A percentile compares a stretch with the other conserved stretches of the same genome.
Conservation (phyloP, 306 rosid genomes). For the Pyrus communis region DNA sequence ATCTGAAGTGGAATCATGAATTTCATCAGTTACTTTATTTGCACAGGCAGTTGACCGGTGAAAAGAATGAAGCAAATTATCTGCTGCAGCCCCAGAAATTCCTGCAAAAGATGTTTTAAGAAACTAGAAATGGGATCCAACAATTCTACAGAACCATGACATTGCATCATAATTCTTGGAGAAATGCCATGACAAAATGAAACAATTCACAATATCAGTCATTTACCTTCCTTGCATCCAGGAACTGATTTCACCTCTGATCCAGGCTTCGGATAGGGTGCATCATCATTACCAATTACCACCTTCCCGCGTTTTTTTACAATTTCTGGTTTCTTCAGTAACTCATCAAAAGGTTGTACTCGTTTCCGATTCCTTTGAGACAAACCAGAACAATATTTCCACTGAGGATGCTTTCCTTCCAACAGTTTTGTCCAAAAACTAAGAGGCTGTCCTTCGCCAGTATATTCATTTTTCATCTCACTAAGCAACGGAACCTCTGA, state of each 20-base stretch:
- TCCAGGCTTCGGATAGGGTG: constrained; percentile 29
- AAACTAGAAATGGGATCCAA: constrained; percentile 7
- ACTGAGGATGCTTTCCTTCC: constrained; percentile 55
- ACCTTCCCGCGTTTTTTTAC: constrained; percentile 61
- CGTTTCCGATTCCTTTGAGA: constrained; percentile 72
- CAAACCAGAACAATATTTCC: constrained; percentile 54
- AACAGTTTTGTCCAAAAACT: constrained; percentile 65
- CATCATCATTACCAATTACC: constrained; percentile 26
- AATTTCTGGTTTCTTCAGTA: constrained; percentile 20
- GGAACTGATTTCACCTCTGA: constrained; percentile 25
- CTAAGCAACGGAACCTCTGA: constrained; percentile 36
- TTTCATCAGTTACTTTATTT: constrained; percentile 8
- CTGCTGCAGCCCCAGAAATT: constrained; percentile 10
- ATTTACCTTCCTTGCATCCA: constrained; percentile 52
- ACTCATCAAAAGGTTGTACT: constrained; percentile 33
- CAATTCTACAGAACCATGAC: constrained; percentile 5
- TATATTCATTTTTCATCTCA: constrained; percentile 32
- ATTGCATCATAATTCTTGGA: constrained; percentile 11
- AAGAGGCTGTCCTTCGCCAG: constrained; percentile 42
- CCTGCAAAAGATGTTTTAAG: constrained; percentile 42
- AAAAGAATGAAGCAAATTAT: constrained; percentile 24
- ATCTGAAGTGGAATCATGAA: constrained; percentile 14
- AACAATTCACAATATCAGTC: constrained; percentile 4
- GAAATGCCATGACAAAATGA: constrained; percentile 2
- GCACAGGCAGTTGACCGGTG: constrained; percentile 24